These are phyloP conservation scores for Sarcodon sp. DNA, from an alignment of 768 basidiomycete species.

Conservation along the genomic window DNA sequence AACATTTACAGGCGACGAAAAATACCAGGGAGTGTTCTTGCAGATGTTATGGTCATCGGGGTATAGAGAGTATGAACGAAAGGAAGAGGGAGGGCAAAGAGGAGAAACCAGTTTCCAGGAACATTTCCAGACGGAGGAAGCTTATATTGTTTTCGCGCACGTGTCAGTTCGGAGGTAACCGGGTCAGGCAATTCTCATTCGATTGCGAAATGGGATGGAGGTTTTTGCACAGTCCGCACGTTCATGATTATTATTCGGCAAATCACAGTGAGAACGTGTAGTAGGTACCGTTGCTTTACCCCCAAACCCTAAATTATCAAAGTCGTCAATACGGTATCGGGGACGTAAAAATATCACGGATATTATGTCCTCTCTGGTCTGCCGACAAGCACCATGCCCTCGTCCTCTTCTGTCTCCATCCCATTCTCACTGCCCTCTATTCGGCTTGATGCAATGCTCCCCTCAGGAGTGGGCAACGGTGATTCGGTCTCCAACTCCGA, in stretches of 20 bases:
- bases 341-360: background rate
- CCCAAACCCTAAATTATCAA: too few relatives aligned
- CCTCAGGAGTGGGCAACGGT: constrained; percentile 9
- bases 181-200: too few relatives aligned
- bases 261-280: too few relatives aligned
- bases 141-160: too few relatives aligned
- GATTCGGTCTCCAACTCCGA: constrained; percentile 10
- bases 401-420: constrained; percentile 71
- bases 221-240: too few relatives aligned
- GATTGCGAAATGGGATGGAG: too few relatives aligned
- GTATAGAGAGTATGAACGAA: background rate
- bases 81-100: background rate
- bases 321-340: too few relatives aligned
- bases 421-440: constrained; percentile 48
- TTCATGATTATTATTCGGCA: too few relatives aligned
- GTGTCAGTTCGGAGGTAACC: too few relatives aligned
- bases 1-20: background rate
- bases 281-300: too few relatives aligned
- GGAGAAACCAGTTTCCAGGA: background rate
- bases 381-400: constrained; percentile 71
- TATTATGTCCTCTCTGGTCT: constrained; percentile 26
- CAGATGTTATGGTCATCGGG: background rate
- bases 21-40: background rate
- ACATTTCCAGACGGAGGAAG: too few relatives aligned
- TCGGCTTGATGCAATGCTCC: constrained; percentile 20